Evolutionary conservation across 108 stramenopile species (phyloP), one percentile per base, ranked within the genome.

Genomic region (Thalassiosira profunda): DNA sequence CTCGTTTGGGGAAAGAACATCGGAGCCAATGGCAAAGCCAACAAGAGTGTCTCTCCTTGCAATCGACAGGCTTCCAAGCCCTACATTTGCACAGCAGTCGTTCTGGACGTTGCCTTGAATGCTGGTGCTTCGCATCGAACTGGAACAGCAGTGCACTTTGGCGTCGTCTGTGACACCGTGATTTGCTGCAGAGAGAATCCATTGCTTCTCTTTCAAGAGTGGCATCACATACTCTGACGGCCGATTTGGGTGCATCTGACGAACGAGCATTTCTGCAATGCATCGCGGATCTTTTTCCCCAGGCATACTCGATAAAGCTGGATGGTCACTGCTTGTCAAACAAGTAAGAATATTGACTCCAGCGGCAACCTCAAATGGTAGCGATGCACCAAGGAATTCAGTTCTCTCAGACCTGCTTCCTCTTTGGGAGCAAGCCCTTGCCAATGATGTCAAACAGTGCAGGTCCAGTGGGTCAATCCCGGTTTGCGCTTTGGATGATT

Each of bases 1-100:
- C 35, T 58, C 68, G 43, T 69, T 58, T 17, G 57, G 47, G 37
- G 29, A 58, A 35, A 44, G 45, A 5, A 36, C 4, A 36, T 18
- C 35, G 8, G 69, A 70, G 41, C 58, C 69, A 25, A 70, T 9
- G 18, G 69, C 69, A 60, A 70, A 59, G 15, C 42, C 69, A 48
- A 59, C 43, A 5, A n/a, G n/a, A n/a, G n/a, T n/a, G n/a, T n/a
- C n/a, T 34, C 63, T 12, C 47, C 48, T 8, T 3, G 49, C 58
- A 4, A 70, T 41, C 10, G 58, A 25, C 36, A 36, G 3, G 37
- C 14, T 18, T 57, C 24, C 55, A 57, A 30, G 29, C 1, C 58
- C 51, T 40, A 17, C 5, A 37, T 60, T 60, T 8, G 33, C 12
- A 29, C 28, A 51, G 6, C n/a, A 52, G 40, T 38, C 26, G 25